Conservation (phyloP, 2,329 filamentous ascomycete genomes). For the Raffaelea ambrosiae region DNA sequence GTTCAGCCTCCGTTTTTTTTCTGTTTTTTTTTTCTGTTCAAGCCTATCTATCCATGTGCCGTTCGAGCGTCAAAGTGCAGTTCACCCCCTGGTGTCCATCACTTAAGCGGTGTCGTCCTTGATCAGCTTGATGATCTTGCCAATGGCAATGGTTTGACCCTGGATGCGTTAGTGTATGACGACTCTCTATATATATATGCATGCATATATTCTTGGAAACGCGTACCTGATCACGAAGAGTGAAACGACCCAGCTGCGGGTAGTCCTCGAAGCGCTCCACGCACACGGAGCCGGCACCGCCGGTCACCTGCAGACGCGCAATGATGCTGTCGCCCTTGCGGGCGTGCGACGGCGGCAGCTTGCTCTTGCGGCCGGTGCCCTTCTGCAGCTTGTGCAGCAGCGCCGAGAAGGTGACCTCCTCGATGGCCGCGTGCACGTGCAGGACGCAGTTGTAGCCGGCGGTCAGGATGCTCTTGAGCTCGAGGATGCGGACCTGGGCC, state of each 20-base stretch:
- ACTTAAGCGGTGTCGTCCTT: slow-evolving; percentile 13
- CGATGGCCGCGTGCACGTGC: slow-evolving; percentile 93
- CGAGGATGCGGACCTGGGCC: slow-evolving; percentile 91
- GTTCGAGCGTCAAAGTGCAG: too few species aligned
- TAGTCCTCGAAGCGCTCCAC: slow-evolving; percentile 95
- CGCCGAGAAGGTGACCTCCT: slow-evolving; percentile 87
- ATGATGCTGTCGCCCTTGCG: slow-evolving; percentile 79
- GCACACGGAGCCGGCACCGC: slow-evolving; percentile 79
- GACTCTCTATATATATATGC: too few species aligned
- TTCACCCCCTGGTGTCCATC: too few species aligned
- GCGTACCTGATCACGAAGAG: slow-evolving; percentile 74
- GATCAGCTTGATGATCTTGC: slow-evolving; percentile 91
- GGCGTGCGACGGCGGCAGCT: slow-evolving; percentile 85
- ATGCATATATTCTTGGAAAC: background rate
- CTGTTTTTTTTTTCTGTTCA: background rate
- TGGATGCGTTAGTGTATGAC: slow-evolving; percentile 26
- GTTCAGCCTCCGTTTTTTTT: too few species aligned
- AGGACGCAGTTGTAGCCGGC: slow-evolving; percentile 97
- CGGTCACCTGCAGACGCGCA: slow-evolving; percentile 78
- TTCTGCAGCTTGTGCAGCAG: slow-evolving; percentile 93
- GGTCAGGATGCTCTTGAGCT: slow-evolving; percentile 87
- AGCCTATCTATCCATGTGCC: too few species aligned
- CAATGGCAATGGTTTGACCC: slow-evolving; percentile 98
- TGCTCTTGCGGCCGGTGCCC: slow-evolving; percentile 87
- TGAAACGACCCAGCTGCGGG: slow-evolving; percentile 86